phyloP scores from a whole-genome alignment of 78 protist species.

The Salpingoeca rosetta region DNA sequence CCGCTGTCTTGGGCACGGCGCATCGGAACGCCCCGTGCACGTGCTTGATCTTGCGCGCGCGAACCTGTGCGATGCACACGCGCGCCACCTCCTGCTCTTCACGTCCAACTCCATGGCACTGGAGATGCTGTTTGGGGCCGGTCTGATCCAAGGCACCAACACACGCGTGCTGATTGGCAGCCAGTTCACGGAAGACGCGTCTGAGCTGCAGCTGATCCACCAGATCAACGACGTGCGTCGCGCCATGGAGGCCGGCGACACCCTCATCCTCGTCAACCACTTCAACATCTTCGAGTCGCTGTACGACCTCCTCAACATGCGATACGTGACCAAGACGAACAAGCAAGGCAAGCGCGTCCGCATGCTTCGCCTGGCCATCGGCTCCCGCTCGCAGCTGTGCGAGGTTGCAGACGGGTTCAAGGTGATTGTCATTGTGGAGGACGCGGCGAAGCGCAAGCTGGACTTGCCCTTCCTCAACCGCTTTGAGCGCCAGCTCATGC shows the following conservation, averaged over 20 bases:
- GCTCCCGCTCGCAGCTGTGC: constrained; percentile 36
- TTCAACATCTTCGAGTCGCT: constrained; percentile 45
- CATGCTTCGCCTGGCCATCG: constrained; percentile 33
- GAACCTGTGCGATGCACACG: background rate
- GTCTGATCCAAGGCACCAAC: background rate
- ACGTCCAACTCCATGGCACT: constrained; percentile 4
- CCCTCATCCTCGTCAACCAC: constrained; percentile 31
- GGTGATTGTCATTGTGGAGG: constrained; percentile 30
- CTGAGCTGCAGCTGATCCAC: constrained; percentile 20
- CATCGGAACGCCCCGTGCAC: background rate
- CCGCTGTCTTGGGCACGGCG: background rate
- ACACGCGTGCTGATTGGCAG: constrained; percentile 24
- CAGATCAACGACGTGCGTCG: constrained; percentile 22
- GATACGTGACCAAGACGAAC: background rate
- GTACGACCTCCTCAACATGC: constrained; percentile 56
- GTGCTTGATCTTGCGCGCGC: background rate
- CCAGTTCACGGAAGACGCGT: constrained; percentile 17
- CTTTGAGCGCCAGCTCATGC: constrained; percentile 47
- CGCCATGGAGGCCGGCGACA: constrained; percentile 34
- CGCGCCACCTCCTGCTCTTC: constrained; percentile 34
- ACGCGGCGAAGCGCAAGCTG: background rate
- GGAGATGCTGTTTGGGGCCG: background rate
- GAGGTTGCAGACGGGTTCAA: constrained; percentile 5
- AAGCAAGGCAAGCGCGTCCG: background rate
- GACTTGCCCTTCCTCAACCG: constrained; percentile 49